Evolutionary conservation across 2,329 filamentous ascomycete species (phyloP).

Genomic region (Aspergillus versicolor): DNA sequence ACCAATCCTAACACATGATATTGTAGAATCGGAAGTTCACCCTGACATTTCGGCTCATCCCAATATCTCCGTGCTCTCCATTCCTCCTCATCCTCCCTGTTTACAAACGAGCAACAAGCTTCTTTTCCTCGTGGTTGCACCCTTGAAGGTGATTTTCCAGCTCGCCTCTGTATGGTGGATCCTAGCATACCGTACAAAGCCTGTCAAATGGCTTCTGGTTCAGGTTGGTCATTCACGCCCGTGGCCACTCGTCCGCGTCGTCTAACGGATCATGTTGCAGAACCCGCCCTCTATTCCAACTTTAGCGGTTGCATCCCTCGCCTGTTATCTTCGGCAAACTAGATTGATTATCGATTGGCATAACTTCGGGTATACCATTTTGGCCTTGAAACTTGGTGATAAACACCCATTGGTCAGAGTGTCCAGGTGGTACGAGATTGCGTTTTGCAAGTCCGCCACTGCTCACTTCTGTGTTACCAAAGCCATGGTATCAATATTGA

Average conservation of each 20-base stretch:
- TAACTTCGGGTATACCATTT: constrained; percentile 95
- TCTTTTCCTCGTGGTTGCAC: constrained; percentile 75
- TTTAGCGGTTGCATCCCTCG: constrained; percentile 69
- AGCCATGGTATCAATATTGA: constrained; percentile 78
- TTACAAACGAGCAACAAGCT: constrained; percentile 68
- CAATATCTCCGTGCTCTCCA: constrained; percentile 68
- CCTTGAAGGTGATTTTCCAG: constrained; percentile 85
- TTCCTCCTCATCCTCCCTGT: constrained; percentile 65
- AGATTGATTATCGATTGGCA: constrained; percentile 94
- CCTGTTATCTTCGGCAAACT: constrained; percentile 75
- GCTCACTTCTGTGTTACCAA: constrained; percentile 85
- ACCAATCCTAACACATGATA: constrained; percentile 1
- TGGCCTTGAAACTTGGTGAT: constrained; percentile 64
- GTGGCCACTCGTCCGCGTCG: neutral
- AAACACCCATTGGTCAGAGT: constrained; percentile 73
- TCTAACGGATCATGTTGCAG: constrained; percentile 42
- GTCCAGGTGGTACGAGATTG: constrained; percentile 74
- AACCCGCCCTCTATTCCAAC: constrained; percentile 96
- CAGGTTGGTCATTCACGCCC: constrained; percentile 51
- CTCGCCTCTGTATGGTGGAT: constrained; percentile 67
- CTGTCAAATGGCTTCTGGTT: constrained; percentile 81
- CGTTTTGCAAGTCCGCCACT: constrained; percentile 66
- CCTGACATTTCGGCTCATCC: constrained; percentile 71
- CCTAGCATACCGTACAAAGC: constrained; percentile 71
- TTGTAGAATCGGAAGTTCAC: constrained; percentile 72